Base-by-base conservation (phyloP, 164 flowering plant species). In the Malania oleifera region DNA sequence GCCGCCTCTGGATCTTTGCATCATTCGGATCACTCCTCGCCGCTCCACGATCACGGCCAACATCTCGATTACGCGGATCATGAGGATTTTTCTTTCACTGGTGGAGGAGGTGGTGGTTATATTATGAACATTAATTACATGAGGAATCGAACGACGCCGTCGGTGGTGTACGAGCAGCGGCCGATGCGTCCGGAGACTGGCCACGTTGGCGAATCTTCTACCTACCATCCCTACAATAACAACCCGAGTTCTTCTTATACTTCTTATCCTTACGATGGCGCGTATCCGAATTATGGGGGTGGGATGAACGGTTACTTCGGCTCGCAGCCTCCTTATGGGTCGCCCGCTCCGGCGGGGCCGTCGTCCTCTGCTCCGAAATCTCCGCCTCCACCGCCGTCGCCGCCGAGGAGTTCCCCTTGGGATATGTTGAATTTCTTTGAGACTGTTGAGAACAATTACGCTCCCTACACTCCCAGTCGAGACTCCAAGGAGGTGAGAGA, bases 341-440 rank as follows among this genome's bases (percentile, higher is more conserved):
- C 74, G 2, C 18, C 73, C n/a, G 20, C 49, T 12, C 14, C 54
- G 25, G 59, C 54, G 52, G 59, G 49, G 37, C 52, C 19, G 15
- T 56, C 23, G 11, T 61, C 82, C 1, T 80, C 96, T 0, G 64
- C 79, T 26, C 82, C 89, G 5, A 77, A 80, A 44, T 76, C 73
- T 1, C 79, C 89, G 2, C 99, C 97, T 10, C 92, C 96, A 11
- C 96, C 92, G 7, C 96, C 98, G 0, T 64, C 98, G 7, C 96
- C 96, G 3, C 89, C 93, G 12, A 56, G 60, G 28, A 45, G 70
- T 29, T 85, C 97, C 1, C 28, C 87, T 25, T 95, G 97, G 99
- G 99, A 91, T 43, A 85, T 89, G 59, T 65, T 95, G 51, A 95
- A 84, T 60, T 79, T 73, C 5, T 95, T 91, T 40, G 84, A 83